Evolutionary conservation across 768 basidiomycete species (phyloP).

Genomic region (Austroboletus eburneus): DNA sequence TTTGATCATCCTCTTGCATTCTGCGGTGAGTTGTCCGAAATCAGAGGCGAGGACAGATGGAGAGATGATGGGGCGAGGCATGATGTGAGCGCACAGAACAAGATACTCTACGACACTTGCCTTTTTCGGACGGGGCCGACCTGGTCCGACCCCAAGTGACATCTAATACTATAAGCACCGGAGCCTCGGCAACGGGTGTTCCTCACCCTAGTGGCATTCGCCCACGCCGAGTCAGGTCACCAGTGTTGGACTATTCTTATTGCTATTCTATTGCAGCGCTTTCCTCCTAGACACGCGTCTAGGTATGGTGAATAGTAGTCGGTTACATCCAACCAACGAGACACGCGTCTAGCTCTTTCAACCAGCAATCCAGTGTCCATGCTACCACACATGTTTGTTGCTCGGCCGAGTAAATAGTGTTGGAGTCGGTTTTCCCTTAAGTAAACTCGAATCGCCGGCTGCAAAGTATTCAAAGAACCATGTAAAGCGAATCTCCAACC

Average conservation of each 20-base stretch:
- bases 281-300: too few species aligned
- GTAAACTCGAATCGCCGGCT: too few species aligned
- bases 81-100: conserved; percentile 29
- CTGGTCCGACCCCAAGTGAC: neutral
- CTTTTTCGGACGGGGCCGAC: conserved; percentile 11
- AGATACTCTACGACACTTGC: conserved; percentile 26
- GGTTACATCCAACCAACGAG: too few species aligned
- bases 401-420: too few species aligned
- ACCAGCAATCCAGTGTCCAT: too few species aligned
- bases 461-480: too few species aligned
- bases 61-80: conserved; percentile 91
- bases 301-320: too few species aligned
- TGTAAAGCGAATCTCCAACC: too few species aligned
- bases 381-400: too few species aligned
- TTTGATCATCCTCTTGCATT: conserved; percentile 96
- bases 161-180: neutral
- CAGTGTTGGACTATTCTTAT: conserved; percentile 1
- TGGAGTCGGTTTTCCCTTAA: too few species aligned
- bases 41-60: conserved; percentile 97
- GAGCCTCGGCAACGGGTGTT: too few species aligned
- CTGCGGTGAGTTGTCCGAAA: conserved; percentile 90
- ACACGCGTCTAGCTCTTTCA: too few species aligned
- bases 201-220: conserved; percentile 31
- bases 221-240: conserved; percentile 41
- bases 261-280: conserved; percentile 2